A percentile compares a stretch with the other conserved stretches of the same genome.
phyloP scores from a whole-genome alignment of 768 basidiomycete genomes.

The Suillus fuscotomentosus region DNA sequence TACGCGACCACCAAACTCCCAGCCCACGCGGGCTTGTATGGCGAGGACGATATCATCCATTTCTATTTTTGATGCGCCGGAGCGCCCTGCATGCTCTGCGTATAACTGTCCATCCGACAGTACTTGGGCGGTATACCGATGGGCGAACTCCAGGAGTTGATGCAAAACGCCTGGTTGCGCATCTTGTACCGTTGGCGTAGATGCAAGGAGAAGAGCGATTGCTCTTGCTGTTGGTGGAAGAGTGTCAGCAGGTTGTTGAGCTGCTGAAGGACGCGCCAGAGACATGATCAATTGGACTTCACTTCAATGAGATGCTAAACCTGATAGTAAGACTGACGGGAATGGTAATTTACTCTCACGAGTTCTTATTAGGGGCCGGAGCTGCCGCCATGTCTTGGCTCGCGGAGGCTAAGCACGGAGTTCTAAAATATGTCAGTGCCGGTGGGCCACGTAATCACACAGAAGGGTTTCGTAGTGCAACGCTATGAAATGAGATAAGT shows the following conservation, averaged over 20 bases:
- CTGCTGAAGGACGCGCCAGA: conserved; percentile 27
- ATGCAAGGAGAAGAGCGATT: conserved; percentile 80
- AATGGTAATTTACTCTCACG: neutral
- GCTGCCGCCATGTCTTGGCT: no score
- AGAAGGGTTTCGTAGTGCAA: no score
- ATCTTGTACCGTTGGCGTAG: conserved; percentile 82
- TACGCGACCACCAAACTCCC: conserved; percentile 88
- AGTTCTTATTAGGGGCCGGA: neutral
- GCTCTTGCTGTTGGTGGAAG: conserved; percentile 84
- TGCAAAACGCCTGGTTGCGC: conserved; percentile 84
- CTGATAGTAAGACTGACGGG: neutral
- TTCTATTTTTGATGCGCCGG: conserved; percentile 64
- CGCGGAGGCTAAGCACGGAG: no score
- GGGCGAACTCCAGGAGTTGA: conserved; percentile 84
- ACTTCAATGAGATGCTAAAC: neutral
- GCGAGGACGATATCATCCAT: conserved; percentile 81
- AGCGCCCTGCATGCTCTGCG: conserved; percentile 79
- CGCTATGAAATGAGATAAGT: no score
- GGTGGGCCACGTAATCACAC: no score
- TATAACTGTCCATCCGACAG: conserved; percentile 85
- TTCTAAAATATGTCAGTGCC: no score
- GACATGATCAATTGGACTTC: conserved; percentile 33
- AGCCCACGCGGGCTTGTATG: conserved; percentile 86
- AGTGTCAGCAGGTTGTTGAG: conserved; percentile 46
- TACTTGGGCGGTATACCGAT: conserved; percentile 81